Percentiles rank a stretch among this genome's conserved stretches.
These are phyloP conservation scores for Coniferiporia weirii DNA, from an alignment of 1,284 basidiomycete species.

Conservation along the genomic window DNA sequence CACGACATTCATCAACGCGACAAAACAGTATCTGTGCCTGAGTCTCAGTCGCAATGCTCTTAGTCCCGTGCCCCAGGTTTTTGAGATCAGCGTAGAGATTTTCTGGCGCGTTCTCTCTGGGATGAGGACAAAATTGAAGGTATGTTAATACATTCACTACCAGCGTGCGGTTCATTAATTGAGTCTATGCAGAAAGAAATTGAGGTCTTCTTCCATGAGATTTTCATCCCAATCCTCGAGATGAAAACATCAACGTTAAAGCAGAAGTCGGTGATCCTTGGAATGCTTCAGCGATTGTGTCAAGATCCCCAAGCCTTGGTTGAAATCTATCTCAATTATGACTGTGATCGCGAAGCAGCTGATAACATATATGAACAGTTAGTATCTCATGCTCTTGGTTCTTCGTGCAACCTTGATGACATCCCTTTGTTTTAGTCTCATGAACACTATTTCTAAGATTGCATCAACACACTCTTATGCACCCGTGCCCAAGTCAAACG, in stretches of 20 bases:
- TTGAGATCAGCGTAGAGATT: conserved; percentile 97
- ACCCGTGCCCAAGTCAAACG: conserved; percentile 44
- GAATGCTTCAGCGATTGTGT: conserved; percentile 81
- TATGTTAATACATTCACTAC: neutral
- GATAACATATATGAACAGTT: conserved; percentile 97
- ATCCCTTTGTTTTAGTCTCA: conserved; percentile 52
- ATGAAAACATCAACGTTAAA: conserved; percentile 96
- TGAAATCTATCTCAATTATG: conserved; percentile 97
- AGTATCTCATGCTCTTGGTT: conserved; percentile 24
- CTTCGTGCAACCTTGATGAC: neutral
- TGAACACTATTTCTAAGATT: conserved; percentile 93
- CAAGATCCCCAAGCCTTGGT: conserved; percentile 95
- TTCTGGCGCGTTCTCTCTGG: conserved; percentile 95
- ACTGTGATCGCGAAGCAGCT: conserved; percentile 87
- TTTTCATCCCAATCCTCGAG: conserved; percentile 97
- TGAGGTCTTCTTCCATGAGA: conserved; percentile 96
- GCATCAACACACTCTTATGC: conserved; percentile 64
- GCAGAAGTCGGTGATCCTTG: conserved; percentile 88
- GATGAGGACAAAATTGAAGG: conserved; percentile 95
- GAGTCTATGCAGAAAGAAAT: conserved; percentile 83
- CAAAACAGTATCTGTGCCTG: conserved; percentile 93
- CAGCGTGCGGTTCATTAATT: conserved; percentile 1
- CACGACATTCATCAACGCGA: conserved; percentile 84
- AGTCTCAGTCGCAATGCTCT: conserved; percentile 94
- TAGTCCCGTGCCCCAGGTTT: conserved; percentile 93